Base-by-base conservation (phyloP, 495 filamentous ascomycete species). In the Penicillium fimorum region DNA sequence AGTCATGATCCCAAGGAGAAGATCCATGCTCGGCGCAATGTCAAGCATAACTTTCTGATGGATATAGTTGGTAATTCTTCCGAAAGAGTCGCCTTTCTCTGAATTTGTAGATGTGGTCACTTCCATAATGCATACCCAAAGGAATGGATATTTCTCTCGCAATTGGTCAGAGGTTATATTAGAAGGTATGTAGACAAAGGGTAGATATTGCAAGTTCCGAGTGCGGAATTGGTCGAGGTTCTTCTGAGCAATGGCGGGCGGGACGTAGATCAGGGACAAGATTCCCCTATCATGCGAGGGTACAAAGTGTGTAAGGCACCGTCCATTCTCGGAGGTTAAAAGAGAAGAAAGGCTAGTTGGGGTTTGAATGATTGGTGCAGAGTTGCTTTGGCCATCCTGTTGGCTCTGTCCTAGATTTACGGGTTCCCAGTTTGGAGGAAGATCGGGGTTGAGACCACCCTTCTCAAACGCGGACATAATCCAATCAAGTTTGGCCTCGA, bases 111-210 rank as follows among this genome's bases (percentile, higher is more conserved):
- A 67, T 6, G 66, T 70, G 0, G 65, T 47, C 2, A 80, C 69
- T 5, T 75, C 70, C 71, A 84, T 81, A 29, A 84, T 82, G 55
- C 73, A 78, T 24, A 80, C 70, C 76, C 81, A 82, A 25, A 84
- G 53, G 40, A 84, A 80, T 0, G 83, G 82, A 17, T 75, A 70
- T 32, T 70, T 54, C 33, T 70, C 63, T 27, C 69, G 76, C 10
- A 86, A 72, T 53, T 74, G 65, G 4, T 73, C 64, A 5, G 79
- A 75, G 0, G 76, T 83, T 25, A 76, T 65, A 54, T 70, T 57
- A 4, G 68, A 58, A 0, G 75, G 74, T 5, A 86, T 69, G 38
- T 71, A 33, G 30, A 80, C 54, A 51, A 81, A 81, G 3, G 79
- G 75, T 17, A 82, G 67, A 43, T 69, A 63, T 18, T 60, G 65